Evolutionary conservation across 495 filamentous ascomycete genomes (phyloP).

Genomic region (Chaetomium fimeti): DNA sequence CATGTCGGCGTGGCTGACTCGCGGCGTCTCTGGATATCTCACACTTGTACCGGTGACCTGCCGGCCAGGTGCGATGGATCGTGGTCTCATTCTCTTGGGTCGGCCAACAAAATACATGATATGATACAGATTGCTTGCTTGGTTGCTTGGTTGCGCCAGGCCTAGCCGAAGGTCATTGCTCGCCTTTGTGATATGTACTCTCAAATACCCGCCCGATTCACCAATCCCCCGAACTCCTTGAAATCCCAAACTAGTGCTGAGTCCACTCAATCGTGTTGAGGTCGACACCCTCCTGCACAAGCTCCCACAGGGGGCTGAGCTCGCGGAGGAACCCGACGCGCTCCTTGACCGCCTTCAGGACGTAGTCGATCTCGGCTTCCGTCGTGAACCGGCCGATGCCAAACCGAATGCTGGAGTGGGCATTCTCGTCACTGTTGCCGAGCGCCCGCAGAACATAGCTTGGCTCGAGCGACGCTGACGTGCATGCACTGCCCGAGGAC

Average conservation of each 20-base stretch:
- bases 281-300: constrained; percentile 95
- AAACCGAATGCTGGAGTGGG: constrained; percentile 95
- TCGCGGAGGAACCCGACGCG: constrained; percentile 90
- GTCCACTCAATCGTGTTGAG: constrained; percentile 98
- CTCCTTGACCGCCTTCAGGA: constrained; percentile 87
- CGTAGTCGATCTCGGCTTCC: constrained; percentile 94
- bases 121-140: constrained; percentile 20
- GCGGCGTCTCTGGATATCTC: background rate
- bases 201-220: background rate
- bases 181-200: background rate
- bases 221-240: background rate
- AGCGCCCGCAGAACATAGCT: constrained; percentile 93
- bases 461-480: constrained; percentile 92
- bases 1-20: too few relatives aligned
- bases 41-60: background rate
- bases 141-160: background rate
- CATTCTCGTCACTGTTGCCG: constrained; percentile 93
- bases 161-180: background rate
- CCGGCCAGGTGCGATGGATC: background rate
- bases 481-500: constrained; percentile 95
- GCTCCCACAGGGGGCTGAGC: constrained; percentile 94
- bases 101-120: constrained; percentile 21
- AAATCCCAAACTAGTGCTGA: constrained; percentile 62
- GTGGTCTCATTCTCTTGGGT: constrained; percentile 27
- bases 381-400: constrained; percentile 97